These are phyloP conservation scores for Astrocystis sublimbata DNA, from an alignment of 495 filamentous ascomycete genomes.

Conservation along the genomic window DNA sequence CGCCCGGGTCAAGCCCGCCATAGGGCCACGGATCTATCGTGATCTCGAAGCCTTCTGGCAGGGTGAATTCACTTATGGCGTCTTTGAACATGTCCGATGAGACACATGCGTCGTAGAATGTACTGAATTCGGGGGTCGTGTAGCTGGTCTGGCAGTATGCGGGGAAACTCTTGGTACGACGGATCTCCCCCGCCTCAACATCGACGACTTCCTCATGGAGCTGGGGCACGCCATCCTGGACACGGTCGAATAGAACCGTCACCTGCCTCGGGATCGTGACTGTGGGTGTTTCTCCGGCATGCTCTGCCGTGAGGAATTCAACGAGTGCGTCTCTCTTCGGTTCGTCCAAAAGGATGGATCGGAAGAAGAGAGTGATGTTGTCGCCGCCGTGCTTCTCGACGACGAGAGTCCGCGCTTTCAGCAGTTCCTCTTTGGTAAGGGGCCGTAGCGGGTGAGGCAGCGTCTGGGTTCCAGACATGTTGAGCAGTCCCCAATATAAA, in stretches of 20 bases:
- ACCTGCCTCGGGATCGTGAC: conserved; percentile 60
- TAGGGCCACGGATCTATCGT: conserved; percentile 74
- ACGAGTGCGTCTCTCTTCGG: conserved; percentile 59
- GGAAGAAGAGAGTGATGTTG: conserved; percentile 55
- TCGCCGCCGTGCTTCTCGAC: conserved; percentile 30
- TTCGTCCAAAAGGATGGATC: conserved; percentile 63
- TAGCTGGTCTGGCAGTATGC: conserved; percentile 62
- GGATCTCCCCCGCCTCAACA: conserved; percentile 47
- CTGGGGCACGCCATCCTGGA: conserved; percentile 57
- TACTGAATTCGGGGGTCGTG: conserved; percentile 61
- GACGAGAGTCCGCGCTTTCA: conserved; percentile 35
- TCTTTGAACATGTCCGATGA: conserved; percentile 61
- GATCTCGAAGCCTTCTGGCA: conserved; percentile 64
- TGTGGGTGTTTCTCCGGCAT: conserved; percentile 40
- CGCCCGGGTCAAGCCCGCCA: conserved; percentile 60
- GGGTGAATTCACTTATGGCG: conserved; percentile 59
- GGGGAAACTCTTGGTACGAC: conserved; percentile 56
- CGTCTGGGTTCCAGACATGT: conserved; percentile 18
- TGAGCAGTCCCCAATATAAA: conserved; percentile 7
- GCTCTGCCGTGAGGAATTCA: conserved; percentile 45
- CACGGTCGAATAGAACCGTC: conserved; percentile 66
- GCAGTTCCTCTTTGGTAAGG: conserved; percentile 58
- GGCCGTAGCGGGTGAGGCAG: conserved; percentile 61
- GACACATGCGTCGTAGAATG: conserved; percentile 61
- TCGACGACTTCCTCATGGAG: conserved; percentile 67